Evolutionary conservation across 2,329 filamentous ascomycete genomes (phyloP), one percentile per base, ranked within the genome.

Genomic region (Fusarium denticulatum): DNA sequence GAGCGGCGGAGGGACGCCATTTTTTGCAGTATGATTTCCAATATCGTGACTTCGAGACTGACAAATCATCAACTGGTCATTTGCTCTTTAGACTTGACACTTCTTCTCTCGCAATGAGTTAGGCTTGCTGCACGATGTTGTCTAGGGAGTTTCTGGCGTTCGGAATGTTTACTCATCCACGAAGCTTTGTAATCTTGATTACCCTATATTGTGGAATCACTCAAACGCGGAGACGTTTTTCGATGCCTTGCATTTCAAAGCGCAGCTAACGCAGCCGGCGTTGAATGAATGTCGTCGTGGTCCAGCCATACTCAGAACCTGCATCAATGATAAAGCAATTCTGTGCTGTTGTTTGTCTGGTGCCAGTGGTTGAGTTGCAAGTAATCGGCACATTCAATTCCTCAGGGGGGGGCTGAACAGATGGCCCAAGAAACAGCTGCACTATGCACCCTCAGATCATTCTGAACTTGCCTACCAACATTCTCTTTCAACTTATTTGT

Each of bases 121-220:
- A 39, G 42, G 37, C 49, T 40, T 37, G 36, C 57, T 42, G 30
- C n/a, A 42, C 37, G 28, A 37, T 46, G 37, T 28, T 34, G n/a
- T 59, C 24, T 28, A 24, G 47, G 4, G 42, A 39, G 49, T 20
- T 40, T 47, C 20, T 32, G 20, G n/a, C 22, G 30, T 22, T 12
- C 4, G 13, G 9, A 36, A 22, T 60, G 67, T 55, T 69, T 70
- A 69, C 67, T 69, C 67, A 70, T 70, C 63, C 15, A 52, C 30
- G 6, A 45, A 62, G 66, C 52, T 37, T 49, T 56, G 28, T 45
- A 45, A 42, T 39, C 16, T 36, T 30, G 22, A 20, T 59, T 58
- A 58, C 56, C 56, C 56, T 58, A 46, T 34, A 32, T 43, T 65
- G 11, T 56, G 49, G 49, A 63, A 68, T 68, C 24, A 69, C 49